Conservation (phyloP, 257 asterid genomes). For the Ligustrum vulgare region DNA sequence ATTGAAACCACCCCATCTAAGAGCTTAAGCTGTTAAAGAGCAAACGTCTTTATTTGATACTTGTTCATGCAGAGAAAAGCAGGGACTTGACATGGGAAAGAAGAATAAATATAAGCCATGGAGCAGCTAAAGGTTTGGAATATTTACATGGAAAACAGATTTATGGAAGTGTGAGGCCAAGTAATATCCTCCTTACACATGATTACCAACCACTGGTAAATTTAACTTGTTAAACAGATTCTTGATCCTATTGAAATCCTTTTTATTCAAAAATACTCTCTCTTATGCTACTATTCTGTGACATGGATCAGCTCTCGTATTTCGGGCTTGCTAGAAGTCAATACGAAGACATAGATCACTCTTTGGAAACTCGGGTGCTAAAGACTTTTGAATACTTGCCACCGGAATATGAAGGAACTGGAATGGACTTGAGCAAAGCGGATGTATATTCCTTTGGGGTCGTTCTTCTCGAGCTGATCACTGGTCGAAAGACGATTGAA, state of each 20-base stretch:
- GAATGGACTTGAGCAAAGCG: constrained; percentile 49
- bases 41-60: background rate
- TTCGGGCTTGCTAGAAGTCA: constrained; percentile 45
- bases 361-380: constrained; percentile 38
- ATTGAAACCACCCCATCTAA: background rate
- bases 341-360: constrained; percentile 45
- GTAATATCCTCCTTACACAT: constrained; percentile 59
- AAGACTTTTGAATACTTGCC: constrained; percentile 57
- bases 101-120: constrained; percentile 43
- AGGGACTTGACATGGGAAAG: constrained; percentile 49
- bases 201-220: constrained; percentile 40
- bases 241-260: too few relatives aligned
- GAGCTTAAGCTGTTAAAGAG: background rate
- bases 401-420: constrained; percentile 58
- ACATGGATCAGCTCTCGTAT: constrained; percentile 40
- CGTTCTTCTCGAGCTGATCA: constrained; percentile 55
- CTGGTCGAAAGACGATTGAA: constrained; percentile 52
- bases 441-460: constrained; percentile 65
- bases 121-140: constrained; percentile 57
- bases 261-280: background rate
- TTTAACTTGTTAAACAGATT: too few relatives aligned
- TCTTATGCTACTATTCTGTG: background rate
- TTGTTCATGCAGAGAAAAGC: constrained; percentile 31
- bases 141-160: constrained; percentile 39
- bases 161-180: constrained; percentile 52